A percentile compares a stretch with the other conserved stretches of the same genome.
These are phyloP conservation scores for Alternaria consortialis DNA, from an alignment of 2,329 filamentous ascomycete genomes.

Conservation along the genomic window DNA sequence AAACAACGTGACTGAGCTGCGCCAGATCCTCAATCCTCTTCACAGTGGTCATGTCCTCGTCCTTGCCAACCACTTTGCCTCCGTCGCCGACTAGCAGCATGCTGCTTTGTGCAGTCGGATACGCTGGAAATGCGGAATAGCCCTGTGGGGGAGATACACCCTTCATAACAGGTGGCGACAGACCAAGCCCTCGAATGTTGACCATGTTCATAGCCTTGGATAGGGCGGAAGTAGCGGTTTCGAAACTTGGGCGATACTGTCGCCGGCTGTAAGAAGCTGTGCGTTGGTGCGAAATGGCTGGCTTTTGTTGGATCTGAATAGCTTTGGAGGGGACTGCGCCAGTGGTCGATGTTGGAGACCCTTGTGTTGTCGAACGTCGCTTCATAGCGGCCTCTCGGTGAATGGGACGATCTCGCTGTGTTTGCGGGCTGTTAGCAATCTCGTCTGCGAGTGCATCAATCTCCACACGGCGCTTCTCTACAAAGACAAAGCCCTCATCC, in stretches of 20 bases:
- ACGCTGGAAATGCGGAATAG: slow-evolving; percentile 84
- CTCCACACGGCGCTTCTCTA: slow-evolving; percentile 94
- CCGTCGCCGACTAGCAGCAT: slow-evolving; percentile 71
- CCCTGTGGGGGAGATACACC: slow-evolving; percentile 75
- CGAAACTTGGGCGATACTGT: slow-evolving; percentile 75
- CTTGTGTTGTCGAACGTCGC: slow-evolving; percentile 81
- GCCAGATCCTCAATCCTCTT: slow-evolving; percentile 90
- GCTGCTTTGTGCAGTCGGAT: slow-evolving; percentile 77
- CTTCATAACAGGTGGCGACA: slow-evolving; percentile 67
- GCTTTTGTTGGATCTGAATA: slow-evolving; percentile 75
- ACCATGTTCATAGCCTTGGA: slow-evolving; percentile 96
- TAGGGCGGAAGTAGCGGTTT: slow-evolving; percentile 87
- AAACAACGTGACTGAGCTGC: slow-evolving; percentile 93
- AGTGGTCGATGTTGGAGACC: slow-evolving; percentile 71
- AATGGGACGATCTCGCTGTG: slow-evolving; percentile 55
- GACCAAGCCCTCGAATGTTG: slow-evolving; percentile 77
- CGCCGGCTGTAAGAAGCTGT: slow-evolving; percentile 82
- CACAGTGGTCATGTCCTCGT: slow-evolving; percentile 82
- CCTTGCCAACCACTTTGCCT: slow-evolving; percentile 67
- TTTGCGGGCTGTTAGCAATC: slow-evolving; percentile 80
- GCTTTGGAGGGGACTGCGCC: slow-evolving; percentile 77
- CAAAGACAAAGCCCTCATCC: slow-evolving; percentile 92
- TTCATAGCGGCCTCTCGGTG: slow-evolving; percentile 71
- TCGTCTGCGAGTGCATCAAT: slow-evolving; percentile 98
- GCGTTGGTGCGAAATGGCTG: slow-evolving; percentile 71